Evolutionary conservation across 1,284 basidiomycete genomes (phyloP), one percentile per base, ranked within the genome.

Genomic region (Porodaedalea pini): DNA sequence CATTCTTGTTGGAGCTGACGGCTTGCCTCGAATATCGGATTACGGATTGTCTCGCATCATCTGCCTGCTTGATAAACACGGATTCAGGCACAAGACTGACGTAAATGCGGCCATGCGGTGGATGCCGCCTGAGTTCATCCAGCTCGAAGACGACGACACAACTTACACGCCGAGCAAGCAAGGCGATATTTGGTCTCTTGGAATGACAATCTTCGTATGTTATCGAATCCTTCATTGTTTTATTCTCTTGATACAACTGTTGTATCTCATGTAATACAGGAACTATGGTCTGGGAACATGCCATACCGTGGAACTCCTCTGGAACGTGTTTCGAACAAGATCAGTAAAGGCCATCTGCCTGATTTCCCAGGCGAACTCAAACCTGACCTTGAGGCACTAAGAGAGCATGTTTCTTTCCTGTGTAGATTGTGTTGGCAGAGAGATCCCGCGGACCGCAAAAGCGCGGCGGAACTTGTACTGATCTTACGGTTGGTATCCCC

Each of bases 111-210:
- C 58, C 2, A 27, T 34, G 19, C 13, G 55, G n/a, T 62, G 59
- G 54, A 57, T 57, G 55, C 44, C 61, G 3, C 55, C 55, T n/a
- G 61, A 62, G 43, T 45, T 53, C n/a, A 17, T 19, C 10, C n/a
- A 2, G 2, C 19, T 54, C 17, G 34, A 52, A 25, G 32, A 52
- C n/a, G 32, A 49, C 19, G 31, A 13, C 5, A 19, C 21, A 19
- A 11, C 29, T 4, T 31, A 40, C 13, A 54, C 39, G 11, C 51
- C 47, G 8, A 62, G 54, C n/a, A 57, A 37, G 32, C 11, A 29
- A 36, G 56, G 61, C 6, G 61, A 62, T 51, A 53, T 62, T 13
- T 62, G 61, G 61, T 53, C 56, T 6, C 29, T 60, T 15, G 61
- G 56, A 11, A 57, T 57, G 56, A 57, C 56, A 3, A 44, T 57